Percentiles rank a stretch among this genome's conserved stretches.
Evolutionary conservation across 2,329 filamentous ascomycete genomes (phyloP).

Genomic region (Fusarium sp.): DNA sequence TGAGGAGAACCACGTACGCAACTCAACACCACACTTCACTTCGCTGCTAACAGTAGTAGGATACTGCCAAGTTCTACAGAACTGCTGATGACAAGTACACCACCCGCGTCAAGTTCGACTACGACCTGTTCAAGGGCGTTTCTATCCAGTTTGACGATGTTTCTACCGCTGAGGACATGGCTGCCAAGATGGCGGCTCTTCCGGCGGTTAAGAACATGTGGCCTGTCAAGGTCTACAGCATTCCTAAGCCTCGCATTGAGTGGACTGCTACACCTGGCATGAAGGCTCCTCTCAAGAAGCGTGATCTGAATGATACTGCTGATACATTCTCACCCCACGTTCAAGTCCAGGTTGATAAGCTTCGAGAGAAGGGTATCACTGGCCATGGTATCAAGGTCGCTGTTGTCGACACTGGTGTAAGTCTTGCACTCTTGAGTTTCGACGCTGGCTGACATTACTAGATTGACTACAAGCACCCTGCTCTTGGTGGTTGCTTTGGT

Average conservation of each 20-base stretch:
- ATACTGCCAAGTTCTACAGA: slow-evolving; percentile 42
- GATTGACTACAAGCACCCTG: slow-evolving; percentile 71
- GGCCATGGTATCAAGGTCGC: slow-evolving; percentile 63
- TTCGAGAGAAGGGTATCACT: slow-evolving; percentile 58
- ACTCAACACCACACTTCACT: fast-evolving
- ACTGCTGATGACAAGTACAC: slow-evolving; percentile 8
- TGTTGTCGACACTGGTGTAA: slow-evolving; percentile 63
- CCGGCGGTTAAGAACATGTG: slow-evolving; percentile 59
- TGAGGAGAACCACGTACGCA: slow-evolving; percentile 56
- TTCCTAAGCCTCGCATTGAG: slow-evolving; percentile 52
- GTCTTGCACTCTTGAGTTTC: background rate
- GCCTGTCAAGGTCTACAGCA: slow-evolving; percentile 56
- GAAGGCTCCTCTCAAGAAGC: slow-evolving; percentile 22
- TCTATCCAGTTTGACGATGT: slow-evolving; percentile 62
- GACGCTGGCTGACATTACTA: slow-evolving; percentile 26
- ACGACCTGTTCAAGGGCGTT: slow-evolving; percentile 63
- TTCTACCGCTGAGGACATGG: slow-evolving; percentile 53
- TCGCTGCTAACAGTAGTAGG: slow-evolving; percentile 44
- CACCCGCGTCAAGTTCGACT: slow-evolving; percentile 57
- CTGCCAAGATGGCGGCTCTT: slow-evolving; percentile 53
- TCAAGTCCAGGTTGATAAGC: slow-evolving; percentile 65
- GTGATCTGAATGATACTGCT: slow-evolving; percentile 38
- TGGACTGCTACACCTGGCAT: slow-evolving; percentile 43
- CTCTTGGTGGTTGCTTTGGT: slow-evolving; percentile 72
- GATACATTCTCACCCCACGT: slow-evolving; percentile 57